Percentiles rank a stretch among this genome's conserved stretches.
phyloP scores from a whole-genome alignment of 1,284 basidiomycete species.

The Dichomitus squalens region DNA sequence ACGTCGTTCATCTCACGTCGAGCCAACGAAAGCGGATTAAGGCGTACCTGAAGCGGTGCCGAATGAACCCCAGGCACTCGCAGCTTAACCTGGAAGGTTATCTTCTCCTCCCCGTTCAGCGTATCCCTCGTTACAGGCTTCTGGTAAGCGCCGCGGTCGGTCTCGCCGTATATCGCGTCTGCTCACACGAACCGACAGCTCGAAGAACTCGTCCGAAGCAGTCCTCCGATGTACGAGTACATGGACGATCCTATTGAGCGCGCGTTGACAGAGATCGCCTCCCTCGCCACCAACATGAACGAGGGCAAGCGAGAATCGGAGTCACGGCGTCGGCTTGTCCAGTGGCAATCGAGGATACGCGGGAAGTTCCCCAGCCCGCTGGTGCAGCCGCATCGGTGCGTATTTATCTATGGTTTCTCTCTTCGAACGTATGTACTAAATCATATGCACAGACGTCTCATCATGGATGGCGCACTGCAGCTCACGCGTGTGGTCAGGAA shows the following conservation, averaged over 20 bases:
- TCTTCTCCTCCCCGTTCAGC: conserved; percentile 91
- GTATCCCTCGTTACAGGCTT: conserved; percentile 94
- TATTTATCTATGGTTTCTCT: conserved; percentile 1
- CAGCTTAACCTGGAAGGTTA: conserved; percentile 97
- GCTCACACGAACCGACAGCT: conserved; percentile 47
- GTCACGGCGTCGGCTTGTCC: conserved; percentile 84
- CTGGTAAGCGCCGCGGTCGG: conserved; percentile 55
- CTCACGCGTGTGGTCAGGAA: conserved; percentile 92
- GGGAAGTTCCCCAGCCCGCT: conserved; percentile 93
- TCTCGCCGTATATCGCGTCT: neutral
- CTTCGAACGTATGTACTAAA: neutral
- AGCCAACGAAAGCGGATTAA: conserved; percentile 88
- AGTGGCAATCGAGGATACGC: conserved; percentile 91
- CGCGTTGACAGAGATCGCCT: conserved; percentile 84
- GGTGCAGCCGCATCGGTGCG: conserved; percentile 93
- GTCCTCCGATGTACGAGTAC: conserved; percentile 73
- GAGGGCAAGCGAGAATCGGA: conserved; percentile 95
- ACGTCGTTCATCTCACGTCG: conserved; percentile 49
- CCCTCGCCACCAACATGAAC: conserved; percentile 92
- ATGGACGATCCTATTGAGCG: conserved; percentile 84
- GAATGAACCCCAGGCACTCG: conserved; percentile 87
- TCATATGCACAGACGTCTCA: conserved; percentile 62
- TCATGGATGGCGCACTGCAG: conserved; percentile 84
- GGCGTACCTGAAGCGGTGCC: conserved; percentile 83
- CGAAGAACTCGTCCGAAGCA: conserved; percentile 82